Base-by-base conservation (phyloP, 805 yeast species). In the Yarrowia yakushimensis region DNA sequence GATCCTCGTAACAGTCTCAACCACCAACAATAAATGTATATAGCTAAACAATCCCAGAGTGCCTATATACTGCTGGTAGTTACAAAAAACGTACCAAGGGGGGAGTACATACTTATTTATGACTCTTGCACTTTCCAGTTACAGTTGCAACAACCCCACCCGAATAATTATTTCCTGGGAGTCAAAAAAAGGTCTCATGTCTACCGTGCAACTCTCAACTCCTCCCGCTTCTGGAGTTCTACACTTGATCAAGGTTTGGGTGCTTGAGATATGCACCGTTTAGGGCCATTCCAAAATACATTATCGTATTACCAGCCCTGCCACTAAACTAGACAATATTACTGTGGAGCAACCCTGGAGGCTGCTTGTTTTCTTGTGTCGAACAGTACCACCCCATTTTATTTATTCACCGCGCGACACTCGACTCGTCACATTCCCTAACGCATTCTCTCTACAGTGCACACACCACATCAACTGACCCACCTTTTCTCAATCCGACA, bases 211-310 rank as follows among this genome's bases (percentile, higher is more conserved):
- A n/a, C n/a, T n/a, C n/a, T n/a, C n/a, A n/a, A n/a, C n/a, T n/a
- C n/a, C n/a, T n/a, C n/a, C n/a, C n/a, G n/a, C 17, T 41, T 15
- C 15, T 9, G 6, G n/a, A 17, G 15, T 15, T 36, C 9, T 18
- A 17, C 41, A 9, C 4, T 20, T 33, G 57, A 48, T 48, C 54
- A 34, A 25, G 27, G 59, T 52, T 52, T 5, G 13, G 33, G 28
- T 52, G 59, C 59, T n/a, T 52, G 42, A 34, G 43, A 34, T 36
- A 52, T 52, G 59, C 59, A 52, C 43, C 33, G 17, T 12, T 13
- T 23, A 36, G n/a, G 25, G 33, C 28, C 59, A 33, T 33, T 41
- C 55, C 59, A 48, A 48, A 48, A 31, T 48, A 22, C 39, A 48
- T 48, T 48, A 48, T 52, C 13, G 9, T 11, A 9, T 33, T 7